Base-by-base conservation (phyloP, 768 basidiomycete genomes). In the Steccherinum ochraceum region DNA sequence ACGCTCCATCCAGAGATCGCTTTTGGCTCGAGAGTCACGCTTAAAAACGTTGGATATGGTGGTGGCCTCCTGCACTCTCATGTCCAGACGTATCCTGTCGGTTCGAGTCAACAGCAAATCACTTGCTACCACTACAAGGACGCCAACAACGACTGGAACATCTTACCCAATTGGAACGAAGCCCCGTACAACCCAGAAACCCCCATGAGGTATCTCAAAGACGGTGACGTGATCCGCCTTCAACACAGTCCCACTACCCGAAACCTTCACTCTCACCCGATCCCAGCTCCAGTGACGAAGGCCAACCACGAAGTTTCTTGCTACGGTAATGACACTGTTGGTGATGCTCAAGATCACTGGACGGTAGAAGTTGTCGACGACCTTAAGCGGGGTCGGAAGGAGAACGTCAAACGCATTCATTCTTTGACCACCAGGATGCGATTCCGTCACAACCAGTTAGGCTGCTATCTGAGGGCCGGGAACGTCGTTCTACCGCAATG, bases 81-180 rank as follows among this genome's bases (percentile, higher is more conserved):
- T 65, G 79, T 93, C n/a, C 95, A 97, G 61, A 85, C 91, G 1
- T 96, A 84, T 65, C 96, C 96, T 0, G 75, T 84, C 19, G 96
- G 95, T 12, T 96, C 93, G 0, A 72, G 73, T 51, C 96, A 98
- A 64, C 96, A 98, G 61, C 96, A 99, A 68, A 84, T 98, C 3
- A 98, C 96, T 0, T 99, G 96, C 68, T 99, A 98, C 66, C 96
- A 99, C 71, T 98, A 99, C 80, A 97, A 96, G 71, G 96, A 98
- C 63, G 83, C 85, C 45, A 99, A 99, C 77, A 99, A 99, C 71
- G 76, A 97, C 42, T 98, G 92, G 88, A 60, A 71, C 16, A 64
- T 98, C 56, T 72, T 84, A 1, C 93, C 92, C 4, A 74, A 73
- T 1, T 97, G 95, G 96, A 80, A 86, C 26, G 81, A 86, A 53